Conservation (phyloP, 345 rosid genomes). For the Boechera divaricarpa region DNA sequence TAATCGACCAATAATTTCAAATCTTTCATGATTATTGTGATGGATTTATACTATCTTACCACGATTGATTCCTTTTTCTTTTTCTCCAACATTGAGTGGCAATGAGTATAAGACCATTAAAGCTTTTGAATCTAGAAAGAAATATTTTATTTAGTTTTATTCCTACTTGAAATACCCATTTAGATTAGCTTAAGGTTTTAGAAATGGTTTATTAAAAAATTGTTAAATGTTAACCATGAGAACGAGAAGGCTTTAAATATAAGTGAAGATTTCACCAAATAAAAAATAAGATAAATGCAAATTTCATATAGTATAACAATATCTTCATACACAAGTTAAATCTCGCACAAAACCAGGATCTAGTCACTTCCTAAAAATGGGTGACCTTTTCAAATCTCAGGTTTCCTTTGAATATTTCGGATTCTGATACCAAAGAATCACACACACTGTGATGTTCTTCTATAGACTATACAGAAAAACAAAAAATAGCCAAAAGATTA, state of each 20-base stretch:
- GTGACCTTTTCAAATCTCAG: constrained; percentile 40
- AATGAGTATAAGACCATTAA: neutral
- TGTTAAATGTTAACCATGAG: neutral
- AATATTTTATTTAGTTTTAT: no score
- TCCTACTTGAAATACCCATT: neutral
- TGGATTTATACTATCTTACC: constrained; percentile 33
- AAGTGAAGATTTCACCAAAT: neutral
- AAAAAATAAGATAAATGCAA: neutral
- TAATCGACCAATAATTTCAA: constrained; percentile 43
- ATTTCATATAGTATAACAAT: constrained; percentile 25
- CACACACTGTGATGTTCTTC: constrained; percentile 32
- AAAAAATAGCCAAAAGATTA: constrained; percentile 3
- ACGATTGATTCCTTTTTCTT: constrained; percentile 10
- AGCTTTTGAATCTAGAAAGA: neutral
- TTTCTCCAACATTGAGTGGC: constrained; percentile 29
- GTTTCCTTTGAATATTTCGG: constrained; percentile 36
- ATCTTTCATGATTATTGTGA: constrained; percentile 42
- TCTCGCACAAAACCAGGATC: constrained; percentile 48
- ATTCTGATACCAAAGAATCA: constrained; percentile 30
- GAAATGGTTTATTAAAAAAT: neutral
- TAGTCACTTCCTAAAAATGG: constrained; percentile 44
- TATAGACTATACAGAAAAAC: constrained; percentile 28
- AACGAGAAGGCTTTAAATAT: constrained; percentile 11
- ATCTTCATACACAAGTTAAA: constrained; percentile 41
- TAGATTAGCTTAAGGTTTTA: neutral